phyloP scores from a whole-genome alignment of 1,139 yeast species.

The Kodamaea sp. region DNA sequence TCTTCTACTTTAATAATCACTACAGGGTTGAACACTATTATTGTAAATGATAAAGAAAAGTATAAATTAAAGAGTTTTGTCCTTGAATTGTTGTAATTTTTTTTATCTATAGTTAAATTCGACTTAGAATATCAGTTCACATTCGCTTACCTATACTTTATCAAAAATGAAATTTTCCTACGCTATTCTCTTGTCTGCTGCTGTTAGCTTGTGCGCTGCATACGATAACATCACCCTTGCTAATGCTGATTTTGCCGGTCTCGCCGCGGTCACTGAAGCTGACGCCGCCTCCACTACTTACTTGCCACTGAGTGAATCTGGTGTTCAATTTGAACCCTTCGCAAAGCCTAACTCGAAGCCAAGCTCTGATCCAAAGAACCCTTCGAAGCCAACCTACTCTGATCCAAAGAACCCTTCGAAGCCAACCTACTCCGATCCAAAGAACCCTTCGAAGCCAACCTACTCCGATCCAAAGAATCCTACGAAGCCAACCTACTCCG shows the following conservation, averaged over 20 bases:
- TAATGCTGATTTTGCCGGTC: conserved; percentile 23
- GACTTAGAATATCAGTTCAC: conserved; percentile 11
- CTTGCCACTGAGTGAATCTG: background rate
- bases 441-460: too few relatives aligned
- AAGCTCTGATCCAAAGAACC: too few relatives aligned
- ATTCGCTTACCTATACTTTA: conserved; percentile 23
- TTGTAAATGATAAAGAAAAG: conserved; percentile 2
- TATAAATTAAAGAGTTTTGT: conserved; percentile 7
- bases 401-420: too few relatives aligned
- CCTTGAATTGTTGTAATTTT: conserved; percentile 1
- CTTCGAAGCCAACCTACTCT: too few relatives aligned
- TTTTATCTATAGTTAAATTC: conserved; percentile 3
- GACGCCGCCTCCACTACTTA: conserved; percentile 3
- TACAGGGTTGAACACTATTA: too few relatives aligned
- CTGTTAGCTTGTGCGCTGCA: conserved; percentile 18
- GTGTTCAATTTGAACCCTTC: too few relatives aligned
- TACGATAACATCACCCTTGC: conserved; percentile 20
- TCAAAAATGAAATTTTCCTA: conserved; percentile 25
- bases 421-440: too few relatives aligned
- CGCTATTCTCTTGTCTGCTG: conserved; percentile 22
- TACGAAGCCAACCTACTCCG: too few relatives aligned
- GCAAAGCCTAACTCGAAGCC: too few relatives aligned
- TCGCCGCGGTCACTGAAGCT: conserved; percentile 20
- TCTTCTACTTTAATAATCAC: too few relatives aligned
- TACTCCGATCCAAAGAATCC: too few relatives aligned